phyloP scores from a whole-genome alignment of 2,329 filamentous ascomycete genomes.

The Diaporthe amygdali region DNA sequence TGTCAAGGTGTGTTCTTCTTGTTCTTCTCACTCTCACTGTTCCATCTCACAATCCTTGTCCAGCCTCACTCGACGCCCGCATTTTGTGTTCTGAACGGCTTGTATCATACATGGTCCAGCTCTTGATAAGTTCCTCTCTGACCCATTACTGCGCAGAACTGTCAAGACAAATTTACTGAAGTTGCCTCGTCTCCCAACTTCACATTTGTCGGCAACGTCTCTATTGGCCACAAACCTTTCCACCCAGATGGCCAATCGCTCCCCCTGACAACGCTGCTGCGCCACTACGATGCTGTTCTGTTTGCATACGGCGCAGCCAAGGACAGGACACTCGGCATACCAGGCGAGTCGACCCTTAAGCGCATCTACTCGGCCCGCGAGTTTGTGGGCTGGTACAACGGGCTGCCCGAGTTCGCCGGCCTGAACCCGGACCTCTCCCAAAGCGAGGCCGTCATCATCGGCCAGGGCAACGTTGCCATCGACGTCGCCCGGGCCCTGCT shows the following conservation, averaged over 20 bases:
- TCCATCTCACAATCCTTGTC: not conserved
- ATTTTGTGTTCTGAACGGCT: not conserved
- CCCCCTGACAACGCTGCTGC: slow-evolving; percentile 70
- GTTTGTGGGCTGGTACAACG: slow-evolving; percentile 99
- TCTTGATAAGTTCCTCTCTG: not conserved
- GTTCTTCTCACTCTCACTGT: not conserved
- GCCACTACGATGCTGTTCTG: slow-evolving; percentile 89
- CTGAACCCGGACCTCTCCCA: slow-evolving; percentile 75
- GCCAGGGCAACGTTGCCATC: slow-evolving; percentile 94
- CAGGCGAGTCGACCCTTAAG: slow-evolving; percentile 74
- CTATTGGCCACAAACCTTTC: slow-evolving; percentile 64
- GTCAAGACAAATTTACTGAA: slow-evolving; percentile 90
- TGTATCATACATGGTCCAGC: not conserved
- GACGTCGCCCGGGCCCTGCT: slow-evolving; percentile 91
- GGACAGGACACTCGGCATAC: slow-evolving; percentile 79
- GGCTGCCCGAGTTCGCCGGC: slow-evolving; percentile 79
- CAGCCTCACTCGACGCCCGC: not conserved
- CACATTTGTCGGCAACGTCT: slow-evolving; percentile 88
- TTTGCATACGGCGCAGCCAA: slow-evolving; percentile 92
- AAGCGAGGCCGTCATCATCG: slow-evolving; percentile 85
- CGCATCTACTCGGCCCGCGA: slow-evolving; percentile 88
- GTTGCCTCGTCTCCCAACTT: slow-evolving; percentile 84
- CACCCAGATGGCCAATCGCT: slow-evolving; percentile 56
- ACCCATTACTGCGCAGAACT: slow-evolving; percentile 67
- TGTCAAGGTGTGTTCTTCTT: slow-evolving; percentile 76